Conservation (phyloP, 2,329 filamentous ascomycete species). For the Pseudogymnoascus sp. region DNA sequence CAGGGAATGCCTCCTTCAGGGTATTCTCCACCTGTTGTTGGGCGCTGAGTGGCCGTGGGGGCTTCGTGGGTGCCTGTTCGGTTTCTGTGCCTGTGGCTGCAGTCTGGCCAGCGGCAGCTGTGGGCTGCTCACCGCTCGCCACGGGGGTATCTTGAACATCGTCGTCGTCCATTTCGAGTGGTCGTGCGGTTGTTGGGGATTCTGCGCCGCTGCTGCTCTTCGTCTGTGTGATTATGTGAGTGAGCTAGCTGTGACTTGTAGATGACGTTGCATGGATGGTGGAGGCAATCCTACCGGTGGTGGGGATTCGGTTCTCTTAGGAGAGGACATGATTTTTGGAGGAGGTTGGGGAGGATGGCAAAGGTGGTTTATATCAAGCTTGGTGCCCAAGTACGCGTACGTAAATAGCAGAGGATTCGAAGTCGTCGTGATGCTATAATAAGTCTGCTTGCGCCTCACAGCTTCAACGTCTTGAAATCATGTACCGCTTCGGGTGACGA, state of each 20-base stretch:
- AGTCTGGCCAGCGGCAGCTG: slow-evolving; percentile 27
- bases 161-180: slow-evolving; percentile 63
- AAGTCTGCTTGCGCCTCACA: not conserved
- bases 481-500: slow-evolving; percentile 5
- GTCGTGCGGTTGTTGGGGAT: slow-evolving; percentile 57
- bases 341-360: not conserved
- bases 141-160: slow-evolving; percentile 53
- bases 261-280: slow-evolving; percentile 4
- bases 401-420: not conserved
- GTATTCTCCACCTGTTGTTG: slow-evolving; percentile 80
- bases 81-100: slow-evolving; percentile 37
- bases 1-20: slow-evolving; percentile 87
- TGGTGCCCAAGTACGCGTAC: not conserved
- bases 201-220: slow-evolving; percentile 45
- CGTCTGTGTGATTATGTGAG: slow-evolving; percentile 26
- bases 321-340: slow-evolving; percentile 6
- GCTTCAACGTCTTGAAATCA: not conserved
- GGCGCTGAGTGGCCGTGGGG: slow-evolving; percentile 73
- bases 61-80: slow-evolving; percentile 63
- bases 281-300: not conserved
- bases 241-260: slow-evolving; percentile 11
- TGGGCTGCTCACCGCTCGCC: slow-evolving; percentile 31
- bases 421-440: slow-evolving; percentile 6
- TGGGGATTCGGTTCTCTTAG: slow-evolving; percentile 9
- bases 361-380: not conserved